These are phyloP conservation scores for Nicotiana tomentosiformis DNA, from an alignment of 257 asterid species.

Conservation along the genomic window DNA sequence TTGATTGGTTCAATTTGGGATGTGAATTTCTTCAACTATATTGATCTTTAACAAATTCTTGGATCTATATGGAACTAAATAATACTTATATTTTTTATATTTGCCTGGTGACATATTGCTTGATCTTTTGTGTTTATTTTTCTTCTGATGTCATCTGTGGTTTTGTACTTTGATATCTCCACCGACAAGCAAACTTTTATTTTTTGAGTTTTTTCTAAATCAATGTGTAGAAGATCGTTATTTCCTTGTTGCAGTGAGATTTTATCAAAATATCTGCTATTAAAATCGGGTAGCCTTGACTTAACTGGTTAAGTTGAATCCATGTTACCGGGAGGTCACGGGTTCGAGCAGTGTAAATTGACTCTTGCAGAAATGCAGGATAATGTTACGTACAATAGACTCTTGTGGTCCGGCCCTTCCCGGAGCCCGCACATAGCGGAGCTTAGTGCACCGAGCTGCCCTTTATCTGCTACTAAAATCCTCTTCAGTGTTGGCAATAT, in stretches of 20 bases:
- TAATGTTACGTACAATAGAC: too few species aligned
- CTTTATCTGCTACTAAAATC: too few species aligned
- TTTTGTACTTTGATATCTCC: background rate
- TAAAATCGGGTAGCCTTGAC: too few species aligned
- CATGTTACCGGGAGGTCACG: too few species aligned
- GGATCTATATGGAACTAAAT: background rate
- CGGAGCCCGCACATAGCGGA: too few species aligned
- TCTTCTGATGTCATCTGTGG: background rate
- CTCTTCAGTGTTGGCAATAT: background rate
- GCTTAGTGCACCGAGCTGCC: too few species aligned
- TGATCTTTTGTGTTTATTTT: background rate
- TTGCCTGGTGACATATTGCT: background rate
- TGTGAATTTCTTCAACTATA: background rate
- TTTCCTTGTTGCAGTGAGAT: background rate
- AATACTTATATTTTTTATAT: background rate
- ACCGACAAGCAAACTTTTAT: background rate
- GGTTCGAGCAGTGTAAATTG: too few species aligned
- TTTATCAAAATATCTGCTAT: background rate
- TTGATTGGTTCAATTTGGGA: background rate
- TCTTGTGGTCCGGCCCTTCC: too few species aligned
- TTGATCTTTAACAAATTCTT: background rate
- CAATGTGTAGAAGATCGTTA: background rate
- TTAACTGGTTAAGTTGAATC: too few species aligned
- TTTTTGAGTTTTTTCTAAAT: background rate
- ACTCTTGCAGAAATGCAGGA: too few species aligned